These are phyloP conservation scores for Phytopythium helicoides DNA, from an alignment of 352 stramenopile genomes.

Conservation along the genomic window DNA sequence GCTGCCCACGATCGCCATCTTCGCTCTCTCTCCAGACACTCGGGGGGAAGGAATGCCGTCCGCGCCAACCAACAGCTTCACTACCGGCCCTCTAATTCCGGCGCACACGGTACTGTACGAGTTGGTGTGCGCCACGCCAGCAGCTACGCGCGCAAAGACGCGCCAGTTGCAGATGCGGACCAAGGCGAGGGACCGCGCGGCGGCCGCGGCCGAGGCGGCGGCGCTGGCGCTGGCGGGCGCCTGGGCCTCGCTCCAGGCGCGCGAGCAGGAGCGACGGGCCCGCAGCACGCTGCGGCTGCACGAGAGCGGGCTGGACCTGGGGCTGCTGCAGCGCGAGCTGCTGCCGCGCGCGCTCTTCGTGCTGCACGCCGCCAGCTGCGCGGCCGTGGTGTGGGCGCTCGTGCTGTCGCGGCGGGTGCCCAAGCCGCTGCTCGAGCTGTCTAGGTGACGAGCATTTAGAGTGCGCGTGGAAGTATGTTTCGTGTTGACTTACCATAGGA, in stretches of 20 bases:
- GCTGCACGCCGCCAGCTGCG: slow-evolving; percentile 29
- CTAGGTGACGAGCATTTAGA: too few relatives aligned
- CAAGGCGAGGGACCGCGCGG: slow-evolving; percentile 15
- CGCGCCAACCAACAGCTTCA: slow-evolving; percentile 5
- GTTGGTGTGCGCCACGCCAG: too few relatives aligned
- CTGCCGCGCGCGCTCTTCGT: slow-evolving; percentile 24
- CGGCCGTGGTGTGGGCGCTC: slow-evolving; percentile 23
- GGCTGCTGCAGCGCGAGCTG: slow-evolving; percentile 23
- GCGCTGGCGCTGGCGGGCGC: slow-evolving; percentile 28
- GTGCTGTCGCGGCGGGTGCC: slow-evolving; percentile 13
- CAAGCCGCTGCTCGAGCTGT: slow-evolving; percentile 14
- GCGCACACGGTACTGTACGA: too few relatives aligned
- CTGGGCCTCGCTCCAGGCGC: slow-evolving; percentile 31
- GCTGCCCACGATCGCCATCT: slow-evolving; percentile 72
- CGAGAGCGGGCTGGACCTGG: slow-evolving; percentile 20
- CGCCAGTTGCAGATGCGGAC: too few relatives aligned
- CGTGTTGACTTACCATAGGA: too few relatives aligned
- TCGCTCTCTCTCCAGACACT: slow-evolving; percentile 2
- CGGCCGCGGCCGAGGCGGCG: slow-evolving; percentile 29
- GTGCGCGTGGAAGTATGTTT: too few relatives aligned
- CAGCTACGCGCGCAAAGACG: too few relatives aligned
- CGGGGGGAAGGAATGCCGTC: background rate
- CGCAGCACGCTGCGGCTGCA: slow-evolving; percentile 8
- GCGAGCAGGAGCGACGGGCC: slow-evolving; percentile 18
- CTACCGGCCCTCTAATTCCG: too few relatives aligned